Percentiles rank a stretch among this genome's conserved stretches.
Evolutionary conservation across 495 filamentous ascomycete genomes (phyloP).

Genomic region (Aspergillus steynii): DNA sequence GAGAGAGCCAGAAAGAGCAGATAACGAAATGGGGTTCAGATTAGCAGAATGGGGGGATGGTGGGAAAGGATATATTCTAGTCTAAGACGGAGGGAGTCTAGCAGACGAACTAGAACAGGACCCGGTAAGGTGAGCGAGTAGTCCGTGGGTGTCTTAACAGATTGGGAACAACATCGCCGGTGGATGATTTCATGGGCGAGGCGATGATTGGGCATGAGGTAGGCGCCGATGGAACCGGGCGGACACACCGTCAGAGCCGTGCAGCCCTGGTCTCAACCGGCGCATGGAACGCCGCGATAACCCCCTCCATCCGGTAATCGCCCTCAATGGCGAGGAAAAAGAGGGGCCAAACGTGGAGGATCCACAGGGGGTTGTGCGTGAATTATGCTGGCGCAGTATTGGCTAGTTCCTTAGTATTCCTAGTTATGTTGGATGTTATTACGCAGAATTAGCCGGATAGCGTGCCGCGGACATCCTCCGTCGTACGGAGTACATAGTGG

Average conservation of each 20-base stretch:
- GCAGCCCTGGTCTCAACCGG: background rate
- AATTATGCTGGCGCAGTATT: background rate
- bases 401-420: too few species aligned
- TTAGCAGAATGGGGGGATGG: background rate
- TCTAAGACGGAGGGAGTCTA: slow-evolving; percentile 3
- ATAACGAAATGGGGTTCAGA: slow-evolving; percentile 1
- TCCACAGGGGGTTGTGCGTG: background rate
- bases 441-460: too few species aligned
- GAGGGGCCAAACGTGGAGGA: slow-evolving; percentile 8
- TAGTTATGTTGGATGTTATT: too few species aligned
- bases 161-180: too few species aligned
- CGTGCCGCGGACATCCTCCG: too few species aligned
- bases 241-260: background rate
- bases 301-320: slow-evolving; percentile 5
- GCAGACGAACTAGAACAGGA: too few species aligned
- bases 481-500: too few species aligned
- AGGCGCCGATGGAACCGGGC: too few species aligned
- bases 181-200: too few species aligned
- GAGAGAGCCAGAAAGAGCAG: slow-evolving; percentile 2
- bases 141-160: too few species aligned
- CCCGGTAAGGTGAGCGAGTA: too few species aligned
- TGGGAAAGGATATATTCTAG: slow-evolving; percentile 5
- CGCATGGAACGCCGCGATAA: slow-evolving; percentile 7
- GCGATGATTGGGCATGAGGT: too few species aligned
- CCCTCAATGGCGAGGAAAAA: background rate